Evolutionary conservation across 352 stramenopile genomes (phyloP).

Genomic region (Aphanomyces astaci): DNA sequence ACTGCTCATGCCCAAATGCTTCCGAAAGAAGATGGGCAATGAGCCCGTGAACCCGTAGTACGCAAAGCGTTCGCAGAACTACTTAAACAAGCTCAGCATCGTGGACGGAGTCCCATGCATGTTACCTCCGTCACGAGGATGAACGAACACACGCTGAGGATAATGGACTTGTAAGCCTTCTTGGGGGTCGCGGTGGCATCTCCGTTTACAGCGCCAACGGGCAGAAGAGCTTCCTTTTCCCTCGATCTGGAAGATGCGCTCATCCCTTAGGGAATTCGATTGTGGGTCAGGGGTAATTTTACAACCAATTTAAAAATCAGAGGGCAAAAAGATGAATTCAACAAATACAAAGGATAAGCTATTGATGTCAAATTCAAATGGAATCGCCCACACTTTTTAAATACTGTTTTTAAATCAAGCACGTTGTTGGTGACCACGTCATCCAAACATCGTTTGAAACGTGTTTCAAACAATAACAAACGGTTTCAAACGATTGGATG

Average conservation of each 20-base stretch:
- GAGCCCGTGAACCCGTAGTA: slow-evolving; percentile 79
- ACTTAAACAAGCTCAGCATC: no score
- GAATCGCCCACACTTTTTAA: not conserved
- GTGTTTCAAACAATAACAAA: not conserved
- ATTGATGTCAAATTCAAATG: no score
- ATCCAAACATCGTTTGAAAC: not conserved
- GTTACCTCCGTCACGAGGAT: slow-evolving; percentile 77
- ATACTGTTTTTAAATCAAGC: not conserved
- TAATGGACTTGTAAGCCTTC: slow-evolving; percentile 50
- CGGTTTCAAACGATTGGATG: no score
- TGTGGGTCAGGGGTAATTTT: not conserved
- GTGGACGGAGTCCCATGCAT: no score
- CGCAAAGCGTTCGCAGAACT: slow-evolving; percentile 77
- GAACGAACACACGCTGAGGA: slow-evolving; percentile 79
- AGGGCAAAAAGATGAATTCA: no score
- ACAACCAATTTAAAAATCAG: not conserved
- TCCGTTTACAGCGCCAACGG: not conserved
- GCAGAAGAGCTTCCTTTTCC: not conserved
- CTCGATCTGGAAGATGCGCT: not conserved
- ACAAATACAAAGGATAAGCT: no score
- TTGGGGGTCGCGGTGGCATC: slow-evolving; percentile 16
- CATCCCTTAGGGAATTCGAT: not conserved
- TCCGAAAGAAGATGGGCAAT: slow-evolving; percentile 83
- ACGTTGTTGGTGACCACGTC: not conserved
- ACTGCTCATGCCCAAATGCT: slow-evolving; percentile 64